These are phyloP conservation scores for Tinospora cordifolia DNA, from an alignment of 164 flowering plant genomes.

Conservation along the genomic window DNA sequence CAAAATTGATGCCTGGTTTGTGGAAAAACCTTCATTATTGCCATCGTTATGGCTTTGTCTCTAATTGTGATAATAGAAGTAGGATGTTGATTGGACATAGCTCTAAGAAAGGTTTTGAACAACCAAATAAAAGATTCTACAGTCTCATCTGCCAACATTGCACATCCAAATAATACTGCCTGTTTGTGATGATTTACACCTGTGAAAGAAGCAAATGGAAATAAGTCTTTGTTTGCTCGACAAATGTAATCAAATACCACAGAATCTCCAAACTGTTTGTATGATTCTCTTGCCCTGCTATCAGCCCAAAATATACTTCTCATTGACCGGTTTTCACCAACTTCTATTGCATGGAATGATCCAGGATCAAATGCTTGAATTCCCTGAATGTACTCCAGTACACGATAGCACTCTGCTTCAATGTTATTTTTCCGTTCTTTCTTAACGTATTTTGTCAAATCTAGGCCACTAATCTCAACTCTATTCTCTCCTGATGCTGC, in stretches of 20 bases:
- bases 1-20: constrained; percentile 15
- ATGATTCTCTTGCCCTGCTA: constrained; percentile 18
- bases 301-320: constrained; percentile 22
- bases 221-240: constrained; percentile 15
- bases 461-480: constrained; percentile 13
- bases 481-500: constrained; percentile 16
- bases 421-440: constrained; percentile 16
- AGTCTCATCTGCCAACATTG: constrained; percentile 18
- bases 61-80: constrained; percentile 13
- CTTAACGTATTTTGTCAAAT: constrained; percentile 15
- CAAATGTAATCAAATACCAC: constrained; percentile 16
- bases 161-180: constrained; percentile 17
- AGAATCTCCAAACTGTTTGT: constrained; percentile 18
- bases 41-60: constrained; percentile 11
- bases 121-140: constrained; percentile 18
- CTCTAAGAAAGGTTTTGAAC: constrained; percentile 15
- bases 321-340: constrained; percentile 19
- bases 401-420: constrained; percentile 11
- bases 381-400: constrained; percentile 15
- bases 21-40: constrained; percentile 12
- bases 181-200: constrained; percentile 17
- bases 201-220: constrained; percentile 15
- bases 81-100: constrained; percentile 16
- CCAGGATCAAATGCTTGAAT: constrained; percentile 16
- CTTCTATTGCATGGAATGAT: constrained; percentile 17